Conservation (phyloP, 805 yeast genomes). For the Jamesozyma gamospora region DNA sequence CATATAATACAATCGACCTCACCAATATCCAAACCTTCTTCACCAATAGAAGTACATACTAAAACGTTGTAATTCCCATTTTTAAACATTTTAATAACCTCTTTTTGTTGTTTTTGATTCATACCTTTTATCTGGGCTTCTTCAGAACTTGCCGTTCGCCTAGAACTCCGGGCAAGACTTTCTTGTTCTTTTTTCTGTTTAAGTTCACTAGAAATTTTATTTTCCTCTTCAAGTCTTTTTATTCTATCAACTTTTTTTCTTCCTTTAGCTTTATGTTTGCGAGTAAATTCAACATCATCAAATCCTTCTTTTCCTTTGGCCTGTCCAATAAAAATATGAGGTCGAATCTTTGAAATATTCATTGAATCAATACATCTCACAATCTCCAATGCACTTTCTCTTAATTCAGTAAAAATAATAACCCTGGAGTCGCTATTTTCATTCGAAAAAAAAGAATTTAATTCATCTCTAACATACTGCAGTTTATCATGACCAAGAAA, state of each 20-base stretch:
- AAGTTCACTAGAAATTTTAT: constrained; percentile 22
- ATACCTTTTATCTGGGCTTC: constrained; percentile 74
- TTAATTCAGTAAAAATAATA: constrained; percentile 76
- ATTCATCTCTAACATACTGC: constrained; percentile 45
- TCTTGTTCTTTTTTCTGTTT: constrained; percentile 27
- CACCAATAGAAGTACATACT: constrained; percentile 96
- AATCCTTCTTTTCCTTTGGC: constrained; percentile 62
- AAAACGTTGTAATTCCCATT: constrained; percentile 64
- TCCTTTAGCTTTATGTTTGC: constrained; percentile 37
- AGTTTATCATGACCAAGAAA: constrained; percentile 65
- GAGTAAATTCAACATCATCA: constrained; percentile 43
- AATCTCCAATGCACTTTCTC: constrained; percentile 87
- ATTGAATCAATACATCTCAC: constrained; percentile 48
- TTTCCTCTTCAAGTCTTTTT: constrained; percentile 27
- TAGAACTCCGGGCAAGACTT: constrained; percentile 27
- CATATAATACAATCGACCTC: constrained; percentile 92
- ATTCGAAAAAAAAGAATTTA: constrained; percentile 43
- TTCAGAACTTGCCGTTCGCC: constrained; percentile 56
- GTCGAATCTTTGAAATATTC: constrained; percentile 34
- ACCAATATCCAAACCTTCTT: constrained; percentile 96
- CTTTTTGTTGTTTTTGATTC: constrained; percentile 83
- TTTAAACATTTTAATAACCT: constrained; percentile 64
- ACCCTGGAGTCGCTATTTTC: constrained; percentile 51
- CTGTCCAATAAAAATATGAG: constrained; percentile 92
- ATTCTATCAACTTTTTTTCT: constrained; percentile 31